These are phyloP conservation scores for Chlorella sp. DNA, from an alignment of 139 green algal genomes.

Conservation along the genomic window DNA sequence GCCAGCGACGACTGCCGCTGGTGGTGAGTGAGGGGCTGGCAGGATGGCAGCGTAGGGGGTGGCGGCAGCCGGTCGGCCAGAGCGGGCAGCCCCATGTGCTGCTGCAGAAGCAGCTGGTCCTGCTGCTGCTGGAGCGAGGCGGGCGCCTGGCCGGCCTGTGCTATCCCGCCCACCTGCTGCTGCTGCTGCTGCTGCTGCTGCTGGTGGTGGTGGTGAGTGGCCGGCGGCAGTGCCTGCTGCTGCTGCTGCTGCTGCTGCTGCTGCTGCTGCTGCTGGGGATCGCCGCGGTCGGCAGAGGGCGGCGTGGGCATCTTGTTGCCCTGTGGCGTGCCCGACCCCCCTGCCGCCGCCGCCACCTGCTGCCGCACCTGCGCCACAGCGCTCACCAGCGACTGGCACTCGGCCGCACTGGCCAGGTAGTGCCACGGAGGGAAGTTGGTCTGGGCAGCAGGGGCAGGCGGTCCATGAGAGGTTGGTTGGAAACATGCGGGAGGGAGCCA, in stretches of 20 bases:
- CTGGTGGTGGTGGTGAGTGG: background rate
- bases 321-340: background rate
- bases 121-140: background rate
- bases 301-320: slow-evolving; percentile 1
- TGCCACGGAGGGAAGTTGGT: slow-evolving; percentile 33
- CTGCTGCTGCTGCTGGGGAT: background rate
- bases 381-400: slow-evolving; percentile 7
- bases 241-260: background rate
- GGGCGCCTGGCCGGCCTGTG: background rate
- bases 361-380: slow-evolving; percentile 18
- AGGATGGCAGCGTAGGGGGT: too few relatives aligned
- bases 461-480: background rate
- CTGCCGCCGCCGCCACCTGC: background rate
- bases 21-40: too few relatives aligned
- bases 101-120: background rate
- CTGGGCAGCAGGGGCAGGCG: background rate
- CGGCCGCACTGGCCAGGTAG: slow-evolving; percentile 13
- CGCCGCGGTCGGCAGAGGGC: background rate
- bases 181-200: background rate
- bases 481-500: background rate
- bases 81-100: background rate
- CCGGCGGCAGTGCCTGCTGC: background rate
- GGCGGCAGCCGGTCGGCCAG: too few relatives aligned
- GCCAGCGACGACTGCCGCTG: too few relatives aligned
- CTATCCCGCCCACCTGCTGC: too few relatives aligned